Percentiles rank a stretch among this genome's conserved stretches.
phyloP scores from a whole-genome alignment of 202 grass and related monocot genomes.

The Cymbopogon flexuosus region DNA sequence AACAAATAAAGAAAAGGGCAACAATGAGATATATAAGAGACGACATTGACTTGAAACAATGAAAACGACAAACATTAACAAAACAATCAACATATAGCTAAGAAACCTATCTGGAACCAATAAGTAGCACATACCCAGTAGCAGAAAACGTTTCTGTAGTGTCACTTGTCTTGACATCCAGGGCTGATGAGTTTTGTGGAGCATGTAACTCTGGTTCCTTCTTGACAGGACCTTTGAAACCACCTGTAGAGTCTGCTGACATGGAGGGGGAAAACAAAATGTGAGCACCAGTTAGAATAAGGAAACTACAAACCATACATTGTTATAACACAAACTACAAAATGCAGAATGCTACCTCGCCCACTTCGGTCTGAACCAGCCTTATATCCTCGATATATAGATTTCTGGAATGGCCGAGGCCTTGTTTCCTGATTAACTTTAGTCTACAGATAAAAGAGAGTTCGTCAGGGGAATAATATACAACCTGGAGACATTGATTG shows the following conservation, averaged over 20 bases:
- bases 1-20: neutral
- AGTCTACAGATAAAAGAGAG: constrained; percentile 30
- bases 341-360: constrained; percentile 42
- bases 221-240: constrained; percentile 43
- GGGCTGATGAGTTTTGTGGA: constrained; percentile 24
- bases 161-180: constrained; percentile 35
- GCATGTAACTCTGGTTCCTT: constrained; percentile 41
- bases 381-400: constrained; percentile 40
- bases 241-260: constrained; percentile 22
- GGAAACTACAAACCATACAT: constrained; percentile 1
- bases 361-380: constrained; percentile 43
- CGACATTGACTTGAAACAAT: neutral
- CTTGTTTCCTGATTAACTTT: constrained; percentile 51
- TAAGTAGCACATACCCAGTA: constrained; percentile 32
- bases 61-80: neutral
- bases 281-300: neutral
- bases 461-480: constrained; percentile 13
- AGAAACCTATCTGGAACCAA: constrained; percentile 16
- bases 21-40: neutral
- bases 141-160: constrained; percentile 27
- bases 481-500: constrained; percentile 2
- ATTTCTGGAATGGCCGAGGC: constrained; percentile 43
- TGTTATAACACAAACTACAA: constrained; percentile 10
- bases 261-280: neutral
- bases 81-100: neutral